These are phyloP conservation scores for Debaryomyces castellii DNA, from an alignment of 805 yeast genomes.

Conservation along the genomic window DNA sequence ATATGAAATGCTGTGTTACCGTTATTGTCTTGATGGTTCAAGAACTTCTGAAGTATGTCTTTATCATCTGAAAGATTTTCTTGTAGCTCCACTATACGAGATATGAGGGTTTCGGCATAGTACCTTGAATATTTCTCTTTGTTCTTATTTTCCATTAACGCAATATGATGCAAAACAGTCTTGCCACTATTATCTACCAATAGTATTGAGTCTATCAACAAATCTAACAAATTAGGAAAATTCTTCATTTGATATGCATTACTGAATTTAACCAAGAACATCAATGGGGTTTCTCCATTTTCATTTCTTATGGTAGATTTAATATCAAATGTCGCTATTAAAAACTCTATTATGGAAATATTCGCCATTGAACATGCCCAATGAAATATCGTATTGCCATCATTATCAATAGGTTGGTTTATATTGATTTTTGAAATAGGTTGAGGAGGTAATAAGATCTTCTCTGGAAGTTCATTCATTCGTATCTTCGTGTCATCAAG, in stretches of 20 bases:
- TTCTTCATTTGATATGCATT: constrained; percentile 38
- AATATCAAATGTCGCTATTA: constrained; percentile 63
- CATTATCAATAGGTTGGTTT: constrained; percentile 87
- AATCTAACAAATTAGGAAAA: constrained; percentile 34
- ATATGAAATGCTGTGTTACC: constrained; percentile 96
- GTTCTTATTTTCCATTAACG: constrained; percentile 28
- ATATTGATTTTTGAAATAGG: constrained; percentile 56
- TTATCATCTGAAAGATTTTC: constrained; percentile 21
- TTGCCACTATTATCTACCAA: constrained; percentile 38
- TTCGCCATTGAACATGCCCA: constrained; percentile 95
- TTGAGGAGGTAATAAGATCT: constrained; percentile 56
- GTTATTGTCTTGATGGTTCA: constrained; percentile 86
- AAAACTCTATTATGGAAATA: constrained; percentile 59
- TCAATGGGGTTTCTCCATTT: constrained; percentile 83
- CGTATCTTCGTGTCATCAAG: constrained; percentile 42
- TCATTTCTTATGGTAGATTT: constrained; percentile 71
- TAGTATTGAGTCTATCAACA: constrained; percentile 35
- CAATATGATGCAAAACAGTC: constrained; percentile 43
- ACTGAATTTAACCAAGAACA: constrained; percentile 41
- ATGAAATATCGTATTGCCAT: constrained; percentile 91
- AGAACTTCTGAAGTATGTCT: constrained; percentile 44
- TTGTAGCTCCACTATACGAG: constrained; percentile 30
- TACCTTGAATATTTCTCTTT: constrained; percentile 39
- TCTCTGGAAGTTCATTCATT: constrained; percentile 26
- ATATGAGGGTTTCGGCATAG: constrained; percentile 37